Conservation (phyloP, 73 alveolate species). For the Paramecium bursaria region DNA sequence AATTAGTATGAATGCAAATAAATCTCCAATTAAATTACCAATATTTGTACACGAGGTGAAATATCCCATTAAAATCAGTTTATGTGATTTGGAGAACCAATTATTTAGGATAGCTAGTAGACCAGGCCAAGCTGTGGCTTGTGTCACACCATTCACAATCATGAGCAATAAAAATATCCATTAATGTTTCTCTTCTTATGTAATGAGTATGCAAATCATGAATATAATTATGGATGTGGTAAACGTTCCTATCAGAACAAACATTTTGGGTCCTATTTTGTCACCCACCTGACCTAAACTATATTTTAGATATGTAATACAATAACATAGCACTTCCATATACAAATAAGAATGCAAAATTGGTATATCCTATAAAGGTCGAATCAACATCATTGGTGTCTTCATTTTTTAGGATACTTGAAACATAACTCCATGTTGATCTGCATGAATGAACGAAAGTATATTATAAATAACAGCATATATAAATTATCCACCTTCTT, state of each 20-base stretch:
- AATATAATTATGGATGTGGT: slow-evolving; percentile 32
- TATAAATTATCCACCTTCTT: too few species aligned
- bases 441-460: slow-evolving; percentile 48
- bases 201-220: background rate
- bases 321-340: slow-evolving; percentile 42
- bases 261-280: slow-evolving; percentile 41
- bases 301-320: background rate
- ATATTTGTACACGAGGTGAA: slow-evolving; percentile 43
- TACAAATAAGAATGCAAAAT: slow-evolving; percentile 23
- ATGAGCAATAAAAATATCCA: slow-evolving; percentile 8
- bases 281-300: slow-evolving; percentile 43
- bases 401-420: background rate
- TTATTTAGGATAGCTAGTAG: slow-evolving; percentile 40
- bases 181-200: slow-evolving; percentile 2
- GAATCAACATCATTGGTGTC: background rate
- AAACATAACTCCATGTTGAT: slow-evolving; percentile 44
- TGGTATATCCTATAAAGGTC: slow-evolving; percentile 9
- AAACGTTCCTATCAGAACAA: slow-evolving; percentile 39
- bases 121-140: slow-evolving; percentile 61
- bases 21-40: slow-evolving; percentile 26
- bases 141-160: slow-evolving; percentile 27
- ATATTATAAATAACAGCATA: slow-evolving; percentile 28
- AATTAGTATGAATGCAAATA: background rate
- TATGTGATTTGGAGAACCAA: slow-evolving; percentile 27
- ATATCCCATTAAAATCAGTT: slow-evolving; percentile 48